Evolutionary conservation across 108 stramenopile genomes (phyloP).

Genomic region (Conticribra guillardii): DNA sequence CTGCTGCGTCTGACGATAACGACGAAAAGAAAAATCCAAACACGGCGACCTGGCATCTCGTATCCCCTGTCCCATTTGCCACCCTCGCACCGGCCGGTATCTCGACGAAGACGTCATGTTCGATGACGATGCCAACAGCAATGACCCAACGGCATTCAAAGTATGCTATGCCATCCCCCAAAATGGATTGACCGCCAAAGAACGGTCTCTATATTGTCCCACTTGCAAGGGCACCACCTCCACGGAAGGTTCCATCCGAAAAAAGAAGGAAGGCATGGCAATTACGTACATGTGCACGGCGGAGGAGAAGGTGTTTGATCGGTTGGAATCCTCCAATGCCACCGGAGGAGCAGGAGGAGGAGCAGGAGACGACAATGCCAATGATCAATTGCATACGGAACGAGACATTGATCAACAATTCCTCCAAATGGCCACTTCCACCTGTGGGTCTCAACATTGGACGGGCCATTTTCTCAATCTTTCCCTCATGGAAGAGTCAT

Average conservation of each 20-base stretch:
- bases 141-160: constrained; percentile 11
- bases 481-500: constrained; percentile 42
- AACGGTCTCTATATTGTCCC: constrained; percentile 24
- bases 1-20: no score
- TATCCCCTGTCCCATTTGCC: constrained; percentile 74
- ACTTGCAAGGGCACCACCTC: constrained; percentile 18
- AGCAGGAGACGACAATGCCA: no score
- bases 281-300: constrained; percentile 39
- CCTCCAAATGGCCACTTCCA: constrained; percentile 48
- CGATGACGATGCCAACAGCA: constrained; percentile 67
- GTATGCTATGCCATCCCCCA: constrained; percentile 53
- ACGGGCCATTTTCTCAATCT: constrained; percentile 45
- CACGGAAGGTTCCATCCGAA: constrained; percentile 17
- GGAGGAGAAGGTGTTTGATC: constrained; percentile 46
- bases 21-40: neutral
- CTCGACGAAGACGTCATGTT: constrained; percentile 84
- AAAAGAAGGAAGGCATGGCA: constrained; percentile 31
- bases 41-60: constrained; percentile 56
- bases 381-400: constrained; percentile 20
- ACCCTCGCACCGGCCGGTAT: constrained; percentile 66
- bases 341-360: neutral
- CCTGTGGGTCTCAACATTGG: constrained; percentile 49
- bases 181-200: constrained; percentile 28
- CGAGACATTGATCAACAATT: constrained; percentile 44
- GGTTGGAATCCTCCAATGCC: constrained; percentile 16